Base-by-base conservation (phyloP, 164 flowering plant species). In the Liriodendron chinense region DNA sequence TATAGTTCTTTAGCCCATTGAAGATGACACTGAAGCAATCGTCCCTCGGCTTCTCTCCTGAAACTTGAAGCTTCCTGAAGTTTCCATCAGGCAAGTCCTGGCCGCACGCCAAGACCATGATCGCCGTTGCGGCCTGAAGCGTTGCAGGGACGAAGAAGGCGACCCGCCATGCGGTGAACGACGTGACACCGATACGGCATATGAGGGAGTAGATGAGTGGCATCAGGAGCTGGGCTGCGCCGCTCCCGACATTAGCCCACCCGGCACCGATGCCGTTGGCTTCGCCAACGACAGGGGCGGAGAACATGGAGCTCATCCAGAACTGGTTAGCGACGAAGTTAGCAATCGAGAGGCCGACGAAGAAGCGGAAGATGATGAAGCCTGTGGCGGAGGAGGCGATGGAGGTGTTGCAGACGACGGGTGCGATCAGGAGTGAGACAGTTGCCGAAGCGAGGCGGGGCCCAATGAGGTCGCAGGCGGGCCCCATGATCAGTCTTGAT, bases 301-400 rank as follows among this genome's bases (percentile, higher is more conserved):
- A 86, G 83, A 94, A 92, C 93, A 92, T 88, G 68, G 94, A 87
- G 85, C 97, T 94, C 96, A 91, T 91, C 98, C 98, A 93, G 86
- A 83, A 94, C 66, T 92, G 96, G 18, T 91, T 87, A 1, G 95
- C 92, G 24, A 94, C 98, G 69, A 94, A 94, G 57, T 90, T 94
- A 69, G 93, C 88, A 0, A 94, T 79, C 7, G 96, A 92, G 82
- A 94, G 86, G n/a, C 97, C 95, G 7, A 90, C 88, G 81, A 91
- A 81, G 78, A 94, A 94, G 8, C 97, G 93, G 1, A 83, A 86
- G 2, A 88, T 82, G 68, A 94, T 85, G 83, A 91, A 94, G 22
- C 85, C 75, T 1, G 28, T 22, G 0, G 97, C 82, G 0, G 91
- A 86, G 65, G 82, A 63, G 67, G 76, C 82, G 7, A 79, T 66